Evolutionary conservation across 2,329 filamentous ascomycete species (phyloP).

Genomic region (Pseudonectria foliicola): DNA sequence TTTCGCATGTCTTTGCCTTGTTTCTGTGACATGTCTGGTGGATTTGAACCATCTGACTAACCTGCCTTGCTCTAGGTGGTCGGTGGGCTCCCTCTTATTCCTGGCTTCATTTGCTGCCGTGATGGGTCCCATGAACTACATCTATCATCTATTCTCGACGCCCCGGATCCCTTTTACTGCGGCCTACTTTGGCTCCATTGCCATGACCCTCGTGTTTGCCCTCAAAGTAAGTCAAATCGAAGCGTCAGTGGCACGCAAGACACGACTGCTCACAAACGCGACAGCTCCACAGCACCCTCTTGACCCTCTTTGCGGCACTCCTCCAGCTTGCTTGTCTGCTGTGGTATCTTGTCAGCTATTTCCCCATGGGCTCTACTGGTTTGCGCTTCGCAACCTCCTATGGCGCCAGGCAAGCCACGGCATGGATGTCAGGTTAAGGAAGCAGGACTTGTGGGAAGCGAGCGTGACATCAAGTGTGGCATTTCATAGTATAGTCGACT

Average conservation of each 20-base stretch:
- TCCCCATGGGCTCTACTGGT: conserved; percentile 90
- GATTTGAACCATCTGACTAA: conserved; percentile 18
- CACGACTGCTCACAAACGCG: conserved; percentile 9
- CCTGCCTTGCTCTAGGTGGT: conserved; percentile 61
- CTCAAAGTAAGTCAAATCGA: conserved; percentile 64
- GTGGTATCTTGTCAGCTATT: conserved; percentile 97
- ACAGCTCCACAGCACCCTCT: conserved; percentile 74
- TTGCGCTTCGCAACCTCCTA: conserved; percentile 81
- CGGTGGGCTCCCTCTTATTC: conserved; percentile 84
- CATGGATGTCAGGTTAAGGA: conserved; percentile 74
- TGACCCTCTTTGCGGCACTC: conserved; percentile 79
- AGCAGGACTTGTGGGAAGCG: neutral
- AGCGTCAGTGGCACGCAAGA: neutral
- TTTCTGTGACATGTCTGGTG: conserved; percentile 6
- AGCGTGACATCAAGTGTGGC: too few relatives aligned
- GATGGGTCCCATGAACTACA: conserved; percentile 82
- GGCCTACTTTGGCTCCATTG: conserved; percentile 90
- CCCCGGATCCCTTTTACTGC: conserved; percentile 86
- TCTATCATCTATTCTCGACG: conserved; percentile 75
- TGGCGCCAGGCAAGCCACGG: conserved; percentile 73
- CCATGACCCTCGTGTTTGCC: conserved; percentile 83
- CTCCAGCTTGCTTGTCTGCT: conserved; percentile 74
- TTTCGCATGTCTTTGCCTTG: conserved; percentile 10
- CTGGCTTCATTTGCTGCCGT: conserved; percentile 87
- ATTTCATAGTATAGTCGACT: too few relatives aligned